Percentiles rank a stretch among this genome's conserved stretches.
Conservation (phyloP, 2,329 filamentous ascomycete genomes). For the Fusarium gaditjirri region DNA sequence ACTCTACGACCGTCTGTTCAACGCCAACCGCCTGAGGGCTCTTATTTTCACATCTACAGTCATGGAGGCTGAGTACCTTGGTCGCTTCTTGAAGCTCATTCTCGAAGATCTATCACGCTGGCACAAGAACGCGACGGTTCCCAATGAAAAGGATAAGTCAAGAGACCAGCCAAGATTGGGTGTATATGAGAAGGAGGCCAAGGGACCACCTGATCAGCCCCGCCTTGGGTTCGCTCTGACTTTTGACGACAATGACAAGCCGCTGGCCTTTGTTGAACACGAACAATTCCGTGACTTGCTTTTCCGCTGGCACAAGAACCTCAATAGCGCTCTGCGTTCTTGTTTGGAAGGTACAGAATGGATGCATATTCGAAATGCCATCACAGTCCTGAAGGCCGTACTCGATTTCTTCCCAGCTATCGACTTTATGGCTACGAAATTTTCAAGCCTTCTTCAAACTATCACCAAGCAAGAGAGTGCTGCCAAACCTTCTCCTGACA, state of each 20-base stretch:
- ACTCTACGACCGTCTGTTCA: constrained; percentile 85
- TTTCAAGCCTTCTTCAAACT: constrained; percentile 71
- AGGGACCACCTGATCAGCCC: constrained; percentile 58
- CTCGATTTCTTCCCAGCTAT: constrained; percentile 87
- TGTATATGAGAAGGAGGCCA: constrained; percentile 83
- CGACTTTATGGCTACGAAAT: constrained; percentile 83
- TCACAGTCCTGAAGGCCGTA: constrained; percentile 85
- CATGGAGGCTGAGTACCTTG: constrained; percentile 92
- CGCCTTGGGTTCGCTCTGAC: constrained; percentile 83
- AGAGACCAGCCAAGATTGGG: constrained; percentile 70
- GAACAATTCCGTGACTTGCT: constrained; percentile 87
- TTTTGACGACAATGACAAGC: constrained; percentile 73
- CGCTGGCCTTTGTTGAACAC: constrained; percentile 79
- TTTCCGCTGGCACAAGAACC: constrained; percentile 88
- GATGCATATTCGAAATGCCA: constrained; percentile 97
- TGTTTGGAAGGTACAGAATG: constrained; percentile 88
- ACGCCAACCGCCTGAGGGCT: constrained; percentile 79
- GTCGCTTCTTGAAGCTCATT: constrained; percentile 85
- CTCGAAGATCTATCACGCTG: constrained; percentile 83
- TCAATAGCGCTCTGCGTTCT: constrained; percentile 81
- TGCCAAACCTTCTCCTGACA: constrained; percentile 58
- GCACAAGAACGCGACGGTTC: constrained; percentile 79
- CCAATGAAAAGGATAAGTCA: constrained; percentile 48
- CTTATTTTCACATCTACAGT: constrained; percentile 91
- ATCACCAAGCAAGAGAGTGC: constrained; percentile 71